Evolutionary conservation across 2,329 filamentous ascomycete species (phyloP), one percentile per base, ranked within the genome.

Genomic region (Graphilbum sp.): DNA sequence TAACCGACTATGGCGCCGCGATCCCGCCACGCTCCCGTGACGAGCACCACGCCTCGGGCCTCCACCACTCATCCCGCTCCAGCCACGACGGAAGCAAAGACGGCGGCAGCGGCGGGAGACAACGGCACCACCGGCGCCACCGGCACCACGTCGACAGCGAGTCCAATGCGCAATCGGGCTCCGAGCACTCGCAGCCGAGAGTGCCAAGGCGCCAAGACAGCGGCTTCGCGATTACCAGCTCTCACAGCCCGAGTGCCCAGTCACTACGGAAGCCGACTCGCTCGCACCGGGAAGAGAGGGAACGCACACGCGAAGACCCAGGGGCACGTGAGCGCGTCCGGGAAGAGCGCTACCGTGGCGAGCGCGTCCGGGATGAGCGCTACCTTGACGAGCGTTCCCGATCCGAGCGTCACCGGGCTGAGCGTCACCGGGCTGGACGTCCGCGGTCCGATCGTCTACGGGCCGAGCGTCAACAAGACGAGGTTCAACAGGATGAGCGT

Each of bases 131-230:
- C 32, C 50, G 53, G 6, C 48, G 52, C 33, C 58, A 54, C 27
- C 19, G 33, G 12, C 34, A 36, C 40, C 56, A 55, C n/a, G 51
- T 53, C 13, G 62, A 64, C 31, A 58, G 58, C 32, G 49, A 57
- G 23, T 43, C 39, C 9, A 51, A 51, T 7, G 36, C 39, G 15
- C 54, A 53, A 11, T 55, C 59, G 5, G 49, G 50, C n/a, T 50
- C 46, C 16, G 55, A 56, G 37, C 43, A 57, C 52, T 34, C 55
- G 51, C 17, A 51, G 56, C 34, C 61, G 46, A 45, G 34, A 45
- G 55, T 57, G n/a, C 58, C 63, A 5, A 59, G 53, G 38, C 55
- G 59, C 39, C 58, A 58, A 38, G 64, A 67, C 39, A 66, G 62
- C 39, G 63, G 62, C 1, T 58, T 60, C 42, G 59, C 62, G 3